Base-by-base conservation (phyloP, 768 basidiomycete species). In the Daedaleopsis nitida region DNA sequence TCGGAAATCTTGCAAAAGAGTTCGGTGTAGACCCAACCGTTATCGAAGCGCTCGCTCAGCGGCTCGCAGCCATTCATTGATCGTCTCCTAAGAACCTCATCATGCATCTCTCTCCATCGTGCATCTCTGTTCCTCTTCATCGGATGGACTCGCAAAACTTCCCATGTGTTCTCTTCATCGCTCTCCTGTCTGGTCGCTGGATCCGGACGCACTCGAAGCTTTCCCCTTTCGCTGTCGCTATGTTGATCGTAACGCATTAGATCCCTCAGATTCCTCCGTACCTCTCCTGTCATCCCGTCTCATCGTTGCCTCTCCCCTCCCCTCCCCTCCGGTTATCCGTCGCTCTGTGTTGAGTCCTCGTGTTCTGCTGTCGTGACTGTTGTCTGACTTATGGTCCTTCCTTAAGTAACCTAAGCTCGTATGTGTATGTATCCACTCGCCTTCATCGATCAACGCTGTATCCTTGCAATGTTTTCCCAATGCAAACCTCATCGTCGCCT, bases 1-100 rank as follows among this genome's bases (percentile, higher is more conserved):
- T 70, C 24, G 79, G 79, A 49, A 80, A 81, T 23, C 79, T 91
- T n/a, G 89, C 89, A 23, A 80, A 79, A 65, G 89, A 91, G 71
- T 90, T 90, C 62, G 89, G 89, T n/a, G 79, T 91, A 21, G 86
- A 89, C 56, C 77, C 88, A 35, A 80, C 85, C 45, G 70, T 90
- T 27, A 83, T 91, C 48, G 82, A 89, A 68, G 86, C 86, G 3
- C 80, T 90, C 48, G 85, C 83, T 43, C 85, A 87, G 62, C 80
- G 88, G 52, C 76, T 90, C 63, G 74, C 74, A n/a, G 57, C 52
- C 10, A 65, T 68, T 34, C 61, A 59, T 34, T 62, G 50, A 47
- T 16, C 27, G 14, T 23, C 13, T 23, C 19, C 37, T 12, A 16
- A 4, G 44, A n/a, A n/a, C 23, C 14, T 43, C 10, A 60, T 39